phyloP scores from a whole-genome alignment of 2,329 filamentous ascomycete genomes.

The Sporothrix brunneoviolacea region DNA sequence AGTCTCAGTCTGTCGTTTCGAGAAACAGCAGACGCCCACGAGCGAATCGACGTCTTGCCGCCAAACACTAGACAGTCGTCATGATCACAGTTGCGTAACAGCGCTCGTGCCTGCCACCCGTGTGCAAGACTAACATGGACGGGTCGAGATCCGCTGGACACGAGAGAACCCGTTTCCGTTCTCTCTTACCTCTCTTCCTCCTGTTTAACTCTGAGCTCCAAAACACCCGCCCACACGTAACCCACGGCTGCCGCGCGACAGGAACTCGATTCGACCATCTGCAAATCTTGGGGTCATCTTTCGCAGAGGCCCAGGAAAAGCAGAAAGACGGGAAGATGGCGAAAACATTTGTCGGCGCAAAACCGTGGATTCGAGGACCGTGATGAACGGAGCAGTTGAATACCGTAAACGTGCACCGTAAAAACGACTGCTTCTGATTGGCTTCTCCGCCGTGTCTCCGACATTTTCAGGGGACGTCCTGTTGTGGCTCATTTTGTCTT shows the following conservation, averaged over 20 bases:
- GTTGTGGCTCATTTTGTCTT: not conserved
- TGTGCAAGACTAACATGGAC: too few relatives aligned
- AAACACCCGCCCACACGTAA: not conserved
- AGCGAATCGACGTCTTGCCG: not conserved
- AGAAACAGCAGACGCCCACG: not conserved
- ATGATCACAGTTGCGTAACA: too few relatives aligned
- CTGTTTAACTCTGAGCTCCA: not conserved
- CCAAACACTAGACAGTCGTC: not conserved
- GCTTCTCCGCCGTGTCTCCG: not conserved
- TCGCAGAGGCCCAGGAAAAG: not conserved
- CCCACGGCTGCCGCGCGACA: constrained; percentile 5
- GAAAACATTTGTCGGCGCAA: not conserved
- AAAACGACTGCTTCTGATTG: not conserved
- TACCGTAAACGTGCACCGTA: not conserved
- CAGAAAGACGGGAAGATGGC: not conserved
- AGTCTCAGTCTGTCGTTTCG: not conserved
- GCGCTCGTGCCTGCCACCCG: too few relatives aligned
- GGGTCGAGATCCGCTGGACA: too few relatives aligned
- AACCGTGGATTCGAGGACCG: too few relatives aligned
- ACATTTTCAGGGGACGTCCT: constrained; percentile 1
- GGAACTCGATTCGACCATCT: not conserved
- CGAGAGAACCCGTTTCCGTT: not conserved
- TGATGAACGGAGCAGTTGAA: too few relatives aligned
- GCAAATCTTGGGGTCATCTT: not conserved
- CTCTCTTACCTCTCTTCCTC: not conserved